These are phyloP conservation scores for Jaltomata sinuosa DNA, from an alignment of 257 asterid genomes.

Conservation along the genomic window DNA sequence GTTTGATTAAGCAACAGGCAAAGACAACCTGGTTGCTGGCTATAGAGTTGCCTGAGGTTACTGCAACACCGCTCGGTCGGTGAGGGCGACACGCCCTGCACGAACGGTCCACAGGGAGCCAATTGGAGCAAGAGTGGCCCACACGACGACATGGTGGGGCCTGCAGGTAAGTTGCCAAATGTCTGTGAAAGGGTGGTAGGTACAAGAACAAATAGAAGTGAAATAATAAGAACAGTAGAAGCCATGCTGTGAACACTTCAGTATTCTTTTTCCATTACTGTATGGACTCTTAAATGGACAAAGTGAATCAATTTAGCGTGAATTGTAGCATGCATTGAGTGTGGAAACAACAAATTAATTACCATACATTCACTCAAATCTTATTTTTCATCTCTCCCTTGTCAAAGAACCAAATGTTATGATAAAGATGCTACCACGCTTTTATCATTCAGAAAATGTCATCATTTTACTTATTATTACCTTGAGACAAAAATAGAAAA, in stretches of 20 bases:
- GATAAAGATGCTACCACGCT: not conserved
- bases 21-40: conserved; percentile 32
- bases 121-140: conserved; percentile 32
- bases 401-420: not conserved
- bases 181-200: conserved; percentile 17
- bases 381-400: conserved; percentile 1
- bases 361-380: conserved; percentile 3
- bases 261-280: not conserved
- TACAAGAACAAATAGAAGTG: not conserved
- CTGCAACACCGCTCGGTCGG: conserved; percentile 48
- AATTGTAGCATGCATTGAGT: conserved; percentile 34
- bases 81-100: conserved; percentile 34
- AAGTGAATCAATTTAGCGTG: conserved; percentile 29
- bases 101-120: conserved; percentile 53
- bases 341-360: conserved; percentile 8
- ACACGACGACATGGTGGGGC: conserved; percentile 27
- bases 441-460: not conserved
- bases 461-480: not conserved
- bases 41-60: conserved; percentile 31
- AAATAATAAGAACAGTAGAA: not conserved
- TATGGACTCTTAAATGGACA: conserved; percentile 1
- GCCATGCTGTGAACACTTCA: not conserved
- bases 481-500: not conserved
- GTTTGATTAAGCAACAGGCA: conserved; percentile 47
- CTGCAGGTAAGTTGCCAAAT: not conserved